phyloP scores from a whole-genome alignment of 768 basidiomycete species.

The Rhodotorula babjevae region DNA sequence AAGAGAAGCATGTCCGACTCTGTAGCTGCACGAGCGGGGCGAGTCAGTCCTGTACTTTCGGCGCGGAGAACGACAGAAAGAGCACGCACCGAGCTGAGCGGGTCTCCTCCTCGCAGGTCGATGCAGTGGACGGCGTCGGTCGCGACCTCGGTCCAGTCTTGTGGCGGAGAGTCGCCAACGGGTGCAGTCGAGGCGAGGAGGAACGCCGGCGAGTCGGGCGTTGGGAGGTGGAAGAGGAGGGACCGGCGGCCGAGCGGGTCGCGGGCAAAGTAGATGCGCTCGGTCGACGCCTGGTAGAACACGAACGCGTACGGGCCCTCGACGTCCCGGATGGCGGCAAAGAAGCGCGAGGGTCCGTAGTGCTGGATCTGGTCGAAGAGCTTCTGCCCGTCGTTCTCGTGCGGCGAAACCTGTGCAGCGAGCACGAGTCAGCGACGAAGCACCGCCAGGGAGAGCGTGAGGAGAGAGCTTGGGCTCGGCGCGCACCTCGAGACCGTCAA shows the following conservation, averaged over 20 bases:
- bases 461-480: no score
- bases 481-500: constrained; percentile 70
- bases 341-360: constrained; percentile 51
- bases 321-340: constrained; percentile 56
- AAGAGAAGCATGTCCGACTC: not conserved
- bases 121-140: constrained; percentile 18
- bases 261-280: constrained; percentile 64
- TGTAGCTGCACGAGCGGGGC: not conserved
- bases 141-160: constrained; percentile 50
- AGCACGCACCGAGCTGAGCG: constrained; percentile 11
- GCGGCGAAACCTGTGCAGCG: constrained; percentile 52
- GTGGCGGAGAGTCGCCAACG: constrained; percentile 56
- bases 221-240: constrained; percentile 66
- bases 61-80: no score
- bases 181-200: constrained; percentile 64
- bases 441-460: not conserved
- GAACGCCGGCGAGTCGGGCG: constrained; percentile 53
- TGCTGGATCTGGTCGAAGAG: constrained; percentile 49
- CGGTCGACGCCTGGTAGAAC: constrained; percentile 56
- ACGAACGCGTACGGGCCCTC: constrained; percentile 88
- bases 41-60: not conserved
- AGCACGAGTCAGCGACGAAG: not conserved
- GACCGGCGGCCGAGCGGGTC: constrained; percentile 84
- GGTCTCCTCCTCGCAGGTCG: constrained; percentile 1
- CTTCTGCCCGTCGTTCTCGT: constrained; percentile 70